These are phyloP conservation scores for Saururus chinensis DNA, from an alignment of 164 flowering plant species.

Conservation along the genomic window DNA sequence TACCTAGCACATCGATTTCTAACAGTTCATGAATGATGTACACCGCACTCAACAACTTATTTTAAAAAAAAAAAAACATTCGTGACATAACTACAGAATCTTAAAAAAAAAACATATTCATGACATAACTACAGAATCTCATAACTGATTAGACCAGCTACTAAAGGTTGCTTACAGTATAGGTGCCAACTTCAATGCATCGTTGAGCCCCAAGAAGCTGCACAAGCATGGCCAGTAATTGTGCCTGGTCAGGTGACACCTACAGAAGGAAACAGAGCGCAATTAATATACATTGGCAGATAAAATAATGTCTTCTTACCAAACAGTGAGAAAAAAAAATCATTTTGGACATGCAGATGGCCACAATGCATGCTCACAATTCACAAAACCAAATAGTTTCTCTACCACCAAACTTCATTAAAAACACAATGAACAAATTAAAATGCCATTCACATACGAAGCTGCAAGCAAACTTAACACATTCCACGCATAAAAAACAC, in stretches of 20 bases:
- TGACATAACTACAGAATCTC: background rate
- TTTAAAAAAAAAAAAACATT: too few relatives aligned
- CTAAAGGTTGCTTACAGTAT: slow-evolving; percentile 36
- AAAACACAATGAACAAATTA: too few relatives aligned
- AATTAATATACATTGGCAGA: background rate
- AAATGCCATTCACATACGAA: too few relatives aligned
- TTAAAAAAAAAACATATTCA: too few relatives aligned
- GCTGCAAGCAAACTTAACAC: too few relatives aligned
- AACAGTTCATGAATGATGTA: too few relatives aligned
- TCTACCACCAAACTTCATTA: too few relatives aligned
- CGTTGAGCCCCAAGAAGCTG: slow-evolving; percentile 65
- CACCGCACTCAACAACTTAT: too few relatives aligned
- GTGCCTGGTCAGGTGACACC: slow-evolving; percentile 97
- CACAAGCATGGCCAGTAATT: slow-evolving; percentile 82
- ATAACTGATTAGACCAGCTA: background rate
- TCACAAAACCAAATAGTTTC: too few relatives aligned
- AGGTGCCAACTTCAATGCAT: slow-evolving; percentile 88
- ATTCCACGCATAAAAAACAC: background rate
- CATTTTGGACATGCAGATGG: background rate
- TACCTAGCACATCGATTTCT: too few relatives aligned
- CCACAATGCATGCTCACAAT: background rate
- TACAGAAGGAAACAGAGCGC: slow-evolving; percentile 9
- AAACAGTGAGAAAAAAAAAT: background rate
- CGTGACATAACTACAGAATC: too few relatives aligned
- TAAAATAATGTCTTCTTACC: background rate